These are phyloP conservation scores for Aspergillus spinulosporus DNA, from an alignment of 2,329 filamentous ascomycete species.

Conservation along the genomic window DNA sequence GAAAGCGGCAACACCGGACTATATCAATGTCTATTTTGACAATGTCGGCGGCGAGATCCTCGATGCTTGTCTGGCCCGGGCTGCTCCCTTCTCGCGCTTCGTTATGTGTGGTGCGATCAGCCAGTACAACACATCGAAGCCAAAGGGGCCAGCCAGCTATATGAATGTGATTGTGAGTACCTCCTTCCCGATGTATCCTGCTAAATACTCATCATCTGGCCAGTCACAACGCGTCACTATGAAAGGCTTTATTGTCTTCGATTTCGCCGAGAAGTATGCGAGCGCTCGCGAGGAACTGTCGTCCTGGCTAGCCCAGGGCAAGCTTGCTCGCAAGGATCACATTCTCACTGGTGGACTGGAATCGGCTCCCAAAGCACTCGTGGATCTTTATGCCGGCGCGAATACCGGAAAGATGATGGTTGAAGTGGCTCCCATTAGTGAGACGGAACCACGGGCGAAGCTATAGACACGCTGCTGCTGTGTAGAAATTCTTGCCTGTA, in stretches of 20 bases:
- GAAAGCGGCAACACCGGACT: conserved; percentile 57
- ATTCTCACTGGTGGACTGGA: conserved; percentile 68
- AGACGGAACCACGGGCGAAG: conserved; percentile 42
- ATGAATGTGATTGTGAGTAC: conserved; percentile 43
- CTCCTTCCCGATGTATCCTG: background rate
- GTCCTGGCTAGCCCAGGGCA: conserved; percentile 68
- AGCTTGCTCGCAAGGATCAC: conserved; percentile 69
- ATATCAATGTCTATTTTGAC: conserved; percentile 72
- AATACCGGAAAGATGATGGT: conserved; percentile 68
- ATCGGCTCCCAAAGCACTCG: conserved; percentile 63
- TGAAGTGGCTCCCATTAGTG: conserved; percentile 40
- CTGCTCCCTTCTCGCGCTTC: conserved; percentile 64
- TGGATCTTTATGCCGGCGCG: conserved; percentile 65
- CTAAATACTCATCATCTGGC: conserved; percentile 17
- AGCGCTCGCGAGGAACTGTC: conserved; percentile 62
- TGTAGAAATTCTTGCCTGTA: background rate
- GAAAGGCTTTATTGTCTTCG: conserved; percentile 73
- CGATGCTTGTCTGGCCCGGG: conserved; percentile 64
- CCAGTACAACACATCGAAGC: conserved; percentile 63
- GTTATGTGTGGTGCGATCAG: conserved; percentile 71
- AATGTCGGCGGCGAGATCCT: conserved; percentile 73
- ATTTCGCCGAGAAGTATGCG: conserved; percentile 61
- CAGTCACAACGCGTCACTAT: conserved; percentile 51
- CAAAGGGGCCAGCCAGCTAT: conserved; percentile 56
- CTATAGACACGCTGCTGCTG: conserved; percentile 31